Percentiles rank a stretch among this genome's conserved stretches.
Evolutionary conservation across 345 rosid genomes (phyloP).

Genomic region (Luvunga scandens): DNA sequence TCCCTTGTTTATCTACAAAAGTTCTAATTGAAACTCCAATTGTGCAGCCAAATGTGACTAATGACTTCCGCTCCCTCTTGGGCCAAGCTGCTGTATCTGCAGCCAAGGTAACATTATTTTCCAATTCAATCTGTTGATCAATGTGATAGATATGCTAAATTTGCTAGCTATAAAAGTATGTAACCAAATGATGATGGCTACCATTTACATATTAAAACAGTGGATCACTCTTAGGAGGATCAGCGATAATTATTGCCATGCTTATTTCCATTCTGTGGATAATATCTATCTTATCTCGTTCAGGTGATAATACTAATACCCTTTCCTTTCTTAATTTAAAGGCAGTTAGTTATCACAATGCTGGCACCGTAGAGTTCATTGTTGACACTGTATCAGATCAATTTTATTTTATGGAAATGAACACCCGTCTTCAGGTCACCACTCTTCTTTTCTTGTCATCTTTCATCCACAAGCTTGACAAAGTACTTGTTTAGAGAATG

Average conservation of each 20-base stretch:
- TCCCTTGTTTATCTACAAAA: conserved; percentile 17
- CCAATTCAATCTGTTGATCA: conserved; percentile 12
- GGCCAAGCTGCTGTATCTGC: conserved; percentile 95
- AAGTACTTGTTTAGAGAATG: conserved; percentile 11
- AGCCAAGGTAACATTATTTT: conserved; percentile 58
- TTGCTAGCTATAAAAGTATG: not conserved
- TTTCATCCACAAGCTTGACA: conserved; percentile 8
- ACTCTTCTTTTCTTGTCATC: conserved; percentile 7
- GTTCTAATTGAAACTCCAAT: conserved; percentile 27
- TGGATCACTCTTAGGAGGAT: not conserved
- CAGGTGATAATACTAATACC: conserved; percentile 23
- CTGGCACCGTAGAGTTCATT: conserved; percentile 97
- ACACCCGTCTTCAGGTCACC: conserved; percentile 87
- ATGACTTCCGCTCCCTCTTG: conserved; percentile 60
- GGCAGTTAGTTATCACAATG: conserved; percentile 95
- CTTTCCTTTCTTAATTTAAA: conserved; percentile 36
- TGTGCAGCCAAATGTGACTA: conserved; percentile 78
- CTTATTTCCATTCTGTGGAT: not conserved
- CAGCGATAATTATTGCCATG: not conserved
- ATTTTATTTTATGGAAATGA: conserved; percentile 97
- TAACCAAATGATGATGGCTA: not conserved
- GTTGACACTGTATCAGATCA: conserved; percentile 72
- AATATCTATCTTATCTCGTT: not conserved
- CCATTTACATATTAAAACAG: not conserved
- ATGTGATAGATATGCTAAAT: not conserved